These are phyloP conservation scores for Xylaria digitata DNA, from an alignment of 2,329 filamentous ascomycete species.

Conservation along the genomic window DNA sequence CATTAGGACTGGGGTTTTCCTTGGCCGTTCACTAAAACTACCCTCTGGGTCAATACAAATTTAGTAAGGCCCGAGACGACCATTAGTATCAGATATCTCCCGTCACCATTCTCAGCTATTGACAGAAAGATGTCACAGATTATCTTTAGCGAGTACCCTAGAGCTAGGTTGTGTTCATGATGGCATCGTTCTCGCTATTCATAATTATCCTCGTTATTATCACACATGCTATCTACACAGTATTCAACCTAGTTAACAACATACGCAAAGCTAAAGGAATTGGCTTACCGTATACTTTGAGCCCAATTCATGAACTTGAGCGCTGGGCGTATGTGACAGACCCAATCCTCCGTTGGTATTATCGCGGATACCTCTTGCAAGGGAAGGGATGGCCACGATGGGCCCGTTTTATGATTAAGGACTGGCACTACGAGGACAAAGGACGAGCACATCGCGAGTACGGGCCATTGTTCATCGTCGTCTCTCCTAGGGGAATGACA, in stretches of 20 bases:
- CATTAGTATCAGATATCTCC: constrained; percentile 5
- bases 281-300: constrained; percentile 21
- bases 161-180: background rate
- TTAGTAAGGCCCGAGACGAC: constrained; percentile 6
- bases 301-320: constrained; percentile 20
- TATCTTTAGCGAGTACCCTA: background rate
- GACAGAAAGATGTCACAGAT: background rate
- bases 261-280: constrained; percentile 10
- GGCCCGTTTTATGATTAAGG: constrained; percentile 30
- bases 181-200: constrained; percentile 20
- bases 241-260: constrained; percentile 15
- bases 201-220: background rate
- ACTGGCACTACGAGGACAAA: constrained; percentile 33
- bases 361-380: background rate
- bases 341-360: constrained; percentile 16
- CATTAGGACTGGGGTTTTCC: background rate
- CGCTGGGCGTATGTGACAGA: constrained; percentile 17
- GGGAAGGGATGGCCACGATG: constrained; percentile 28
- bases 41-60: background rate
- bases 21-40: background rate
- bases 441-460: constrained; percentile 19
- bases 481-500: constrained; percentile 19
- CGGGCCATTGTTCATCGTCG: constrained; percentile 19
- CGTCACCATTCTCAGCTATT: background rate
- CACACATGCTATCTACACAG: background rate